Evolutionary conservation across 2,329 filamentous ascomycete genomes (phyloP).

Genomic region (Epichloe scottii): DNA sequence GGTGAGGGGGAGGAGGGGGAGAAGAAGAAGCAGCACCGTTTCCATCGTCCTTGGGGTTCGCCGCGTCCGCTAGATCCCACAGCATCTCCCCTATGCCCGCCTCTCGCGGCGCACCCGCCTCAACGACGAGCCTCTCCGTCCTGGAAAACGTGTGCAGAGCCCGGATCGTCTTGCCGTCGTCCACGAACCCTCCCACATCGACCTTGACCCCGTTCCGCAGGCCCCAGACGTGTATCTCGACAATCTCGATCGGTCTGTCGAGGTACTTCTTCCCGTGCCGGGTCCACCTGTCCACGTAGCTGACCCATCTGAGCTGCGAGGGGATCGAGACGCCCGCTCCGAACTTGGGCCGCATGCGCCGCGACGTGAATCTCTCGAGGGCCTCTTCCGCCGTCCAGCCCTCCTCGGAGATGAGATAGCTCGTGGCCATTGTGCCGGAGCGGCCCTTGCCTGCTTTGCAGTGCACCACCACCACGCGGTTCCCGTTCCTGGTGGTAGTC

Average conservation of each 20-base stretch:
- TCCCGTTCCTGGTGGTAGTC: slow-evolving; percentile 17
- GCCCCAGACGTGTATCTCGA: slow-evolving; percentile 86
- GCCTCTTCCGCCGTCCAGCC: slow-evolving; percentile 43
- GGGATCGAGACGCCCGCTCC: slow-evolving; percentile 86
- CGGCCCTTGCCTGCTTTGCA: slow-evolving; percentile 96
- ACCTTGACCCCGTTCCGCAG: slow-evolving; percentile 80
- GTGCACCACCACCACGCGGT: slow-evolving; percentile 76
- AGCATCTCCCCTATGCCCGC: slow-evolving; percentile 37
- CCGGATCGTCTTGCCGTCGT: slow-evolving; percentile 82
- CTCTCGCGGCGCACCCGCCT: slow-evolving; percentile 40
- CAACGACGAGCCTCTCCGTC: slow-evolving; percentile 57
- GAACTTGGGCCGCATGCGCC: slow-evolving; percentile 81
- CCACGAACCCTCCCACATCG: slow-evolving; percentile 68
- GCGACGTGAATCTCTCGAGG: slow-evolving; percentile 53
- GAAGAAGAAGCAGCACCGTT: slow-evolving; percentile 1
- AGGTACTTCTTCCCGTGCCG: slow-evolving; percentile 63
- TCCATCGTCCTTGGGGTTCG: slow-evolving; percentile 2
- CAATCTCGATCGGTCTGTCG: slow-evolving; percentile 70
- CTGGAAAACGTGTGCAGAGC: slow-evolving; percentile 68
- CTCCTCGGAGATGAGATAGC: slow-evolving; percentile 82
- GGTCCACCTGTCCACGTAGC: slow-evolving; percentile 82
- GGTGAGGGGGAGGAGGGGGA: too few relatives aligned
- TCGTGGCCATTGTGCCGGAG: slow-evolving; percentile 77
- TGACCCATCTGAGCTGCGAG: slow-evolving; percentile 77
- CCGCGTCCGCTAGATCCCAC: slow-evolving; percentile 32